Evolutionary conservation across 208 protist genomes (phyloP), one percentile per base, ranked within the genome.

Genomic region (Vickermania ingenoplastis): DNA sequence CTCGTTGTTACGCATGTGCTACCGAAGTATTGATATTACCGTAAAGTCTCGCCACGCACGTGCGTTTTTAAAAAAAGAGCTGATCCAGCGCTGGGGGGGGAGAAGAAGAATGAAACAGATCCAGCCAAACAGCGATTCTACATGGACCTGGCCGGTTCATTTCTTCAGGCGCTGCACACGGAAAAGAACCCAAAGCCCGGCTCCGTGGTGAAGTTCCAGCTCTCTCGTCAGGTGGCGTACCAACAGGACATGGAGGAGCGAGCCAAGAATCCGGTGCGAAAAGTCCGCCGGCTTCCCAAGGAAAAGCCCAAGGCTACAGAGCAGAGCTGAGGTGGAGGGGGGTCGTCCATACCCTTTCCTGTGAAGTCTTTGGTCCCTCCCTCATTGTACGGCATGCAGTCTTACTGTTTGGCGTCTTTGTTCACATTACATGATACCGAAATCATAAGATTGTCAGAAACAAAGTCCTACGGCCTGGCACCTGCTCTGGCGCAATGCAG

Each of bases 1-100:
- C 45, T 81, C 80, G 14, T 62, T 95, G 7, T 77, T 95, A n/a
- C 79, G 88, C 21, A 95, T 95, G 88, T 92, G 84, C 72, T 92
- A 92, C 71, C 81, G 84, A n/a, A 89, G 81, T 55, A 92, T 95
- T 53, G 88, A 95, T 73, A 92, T 95, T 41, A 70, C 61, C 22
- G 84, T 95, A 29, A 89, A 92, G 60, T 92, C 84, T 14, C 75
- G 88, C 59, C 84, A 92, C 68, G 88, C 83, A 2, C 81, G 88
- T 53, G 77, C 67, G 36, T 95, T 92, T 70, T 64, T 95, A 22
- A 87, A 88, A 65, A 86, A 83, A 60, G 81, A 75, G 1, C 68
- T 95, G 24, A 86, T 95, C 11, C 68, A 82, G 53, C 73, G 90
- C 56, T 95, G 88, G 85, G 69, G n/a, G n/a, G 61, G 1, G 71